Conservation (phyloP, 441 rosid genomes). For the Mallotus japonicus region DNA sequence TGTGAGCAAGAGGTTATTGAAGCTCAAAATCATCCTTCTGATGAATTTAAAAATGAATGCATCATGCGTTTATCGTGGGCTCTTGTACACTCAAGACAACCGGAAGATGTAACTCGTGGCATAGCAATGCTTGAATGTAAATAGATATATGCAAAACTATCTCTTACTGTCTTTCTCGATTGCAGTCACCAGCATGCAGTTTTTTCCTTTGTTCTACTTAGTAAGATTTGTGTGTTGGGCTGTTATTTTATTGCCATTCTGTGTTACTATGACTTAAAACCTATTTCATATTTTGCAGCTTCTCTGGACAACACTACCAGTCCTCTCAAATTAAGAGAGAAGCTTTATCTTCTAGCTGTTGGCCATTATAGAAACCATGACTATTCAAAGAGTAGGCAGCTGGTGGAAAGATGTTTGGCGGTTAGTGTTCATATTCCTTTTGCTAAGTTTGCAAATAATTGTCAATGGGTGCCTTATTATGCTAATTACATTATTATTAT, state of each 20-base stretch:
- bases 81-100: slow-evolving; percentile 63
- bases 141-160: slow-evolving; percentile 5
- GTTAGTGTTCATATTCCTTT: slow-evolving; percentile 28
- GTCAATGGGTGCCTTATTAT: background rate
- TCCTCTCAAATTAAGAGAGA: slow-evolving; percentile 58
- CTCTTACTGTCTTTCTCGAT: slow-evolving; percentile 4
- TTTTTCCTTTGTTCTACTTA: background rate
- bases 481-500: background rate
- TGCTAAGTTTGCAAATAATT: slow-evolving; percentile 9
- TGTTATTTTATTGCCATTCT: background rate
- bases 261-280: slow-evolving; percentile 10
- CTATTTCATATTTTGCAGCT: slow-evolving; percentile 41
- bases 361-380: slow-evolving; percentile 63
- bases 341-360: slow-evolving; percentile 68
- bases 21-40: slow-evolving; percentile 47
- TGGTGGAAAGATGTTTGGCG: slow-evolving; percentile 55
- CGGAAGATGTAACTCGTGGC: slow-evolving; percentile 61
- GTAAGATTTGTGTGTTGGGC: background rate
- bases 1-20: slow-evolving; percentile 62
- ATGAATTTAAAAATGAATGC: slow-evolving; percentile 46
- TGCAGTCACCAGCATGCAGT: background rate
- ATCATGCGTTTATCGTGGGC: slow-evolving; percentile 72
- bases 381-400: slow-evolving; percentile 61
- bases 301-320: slow-evolving; percentile 40
- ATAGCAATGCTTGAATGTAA: slow-evolving; percentile 69